Evolutionary conservation across 2,329 filamentous ascomycete genomes (phyloP).

Genomic region (Dothideomycetidae sp.): DNA sequence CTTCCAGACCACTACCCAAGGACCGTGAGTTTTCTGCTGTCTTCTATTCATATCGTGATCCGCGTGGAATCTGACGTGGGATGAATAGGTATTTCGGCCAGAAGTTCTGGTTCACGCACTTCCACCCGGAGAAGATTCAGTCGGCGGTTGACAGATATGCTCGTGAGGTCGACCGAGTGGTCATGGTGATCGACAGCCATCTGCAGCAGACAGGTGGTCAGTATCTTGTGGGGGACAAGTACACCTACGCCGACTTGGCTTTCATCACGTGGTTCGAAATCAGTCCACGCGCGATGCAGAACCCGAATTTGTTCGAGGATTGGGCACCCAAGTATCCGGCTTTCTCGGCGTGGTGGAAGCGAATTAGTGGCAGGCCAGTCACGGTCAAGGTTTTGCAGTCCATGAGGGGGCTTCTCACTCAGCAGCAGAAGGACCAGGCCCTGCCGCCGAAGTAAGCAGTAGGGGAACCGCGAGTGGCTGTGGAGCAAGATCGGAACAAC

Average conservation of each 20-base stretch:
- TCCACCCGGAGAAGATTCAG: conserved; percentile 29
- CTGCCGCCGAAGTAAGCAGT: too few species aligned
- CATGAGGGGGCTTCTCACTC: too few species aligned
- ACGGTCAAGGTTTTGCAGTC: conserved; percentile 13
- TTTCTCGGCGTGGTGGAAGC: conserved; percentile 12
- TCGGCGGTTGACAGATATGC: conserved; percentile 34
- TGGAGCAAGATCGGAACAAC: too few species aligned
- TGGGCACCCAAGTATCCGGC: conserved; percentile 12
- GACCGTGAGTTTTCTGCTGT: background rate
- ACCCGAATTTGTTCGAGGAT: conserved; percentile 10
- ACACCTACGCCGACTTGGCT: conserved; percentile 28
- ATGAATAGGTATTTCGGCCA: conserved; percentile 31
- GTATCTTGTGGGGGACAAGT: conserved; percentile 32
- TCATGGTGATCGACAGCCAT: conserved; percentile 31
- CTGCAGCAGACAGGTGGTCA: conserved; percentile 20
- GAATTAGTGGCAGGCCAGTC: conserved; percentile 11
- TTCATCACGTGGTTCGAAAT: conserved; percentile 23
- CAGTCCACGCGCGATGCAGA: conserved; percentile 11
- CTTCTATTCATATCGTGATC: too few species aligned
- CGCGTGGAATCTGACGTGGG: background rate
- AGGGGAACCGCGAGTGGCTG: too few species aligned
- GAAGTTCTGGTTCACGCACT: conserved; percentile 24
- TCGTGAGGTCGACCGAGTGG: conserved; percentile 34
- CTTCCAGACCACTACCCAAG: conserved; percentile 6
- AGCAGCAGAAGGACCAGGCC: conserved; percentile 17